A percentile compares a stretch with the other conserved stretches of the same genome.
These are phyloP conservation scores for Colletotrichum sidae DNA, from an alignment of 2,329 filamentous ascomycete species.

Conservation along the genomic window DNA sequence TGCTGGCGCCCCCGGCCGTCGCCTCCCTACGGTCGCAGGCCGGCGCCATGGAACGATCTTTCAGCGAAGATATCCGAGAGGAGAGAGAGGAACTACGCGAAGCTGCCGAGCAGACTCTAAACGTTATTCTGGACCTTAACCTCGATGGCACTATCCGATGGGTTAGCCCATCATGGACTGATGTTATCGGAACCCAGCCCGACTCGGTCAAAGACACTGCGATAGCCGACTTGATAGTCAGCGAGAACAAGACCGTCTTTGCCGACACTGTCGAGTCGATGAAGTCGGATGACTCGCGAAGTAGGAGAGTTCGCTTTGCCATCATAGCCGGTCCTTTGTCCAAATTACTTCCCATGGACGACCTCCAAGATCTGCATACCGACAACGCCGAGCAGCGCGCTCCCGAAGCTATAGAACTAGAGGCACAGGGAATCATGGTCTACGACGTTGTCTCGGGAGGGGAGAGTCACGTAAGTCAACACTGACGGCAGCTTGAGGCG, in stretches of 20 bases:
- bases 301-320: conserved; percentile 87
- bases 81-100: conserved; percentile 94
- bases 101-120: conserved; percentile 95
- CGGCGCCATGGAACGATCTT: conserved; percentile 70
- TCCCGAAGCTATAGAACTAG: conserved; percentile 78
- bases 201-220: conserved; percentile 79
- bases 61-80: conserved; percentile 91
- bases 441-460: conserved; percentile 89
- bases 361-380: conserved; percentile 51
- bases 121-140: conserved; percentile 94
- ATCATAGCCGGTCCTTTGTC: conserved; percentile 77
- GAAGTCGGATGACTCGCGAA: conserved; percentile 92
- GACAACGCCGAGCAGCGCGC: conserved; percentile 50
- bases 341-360: conserved; percentile 65
- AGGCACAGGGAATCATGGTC: conserved; percentile 98
- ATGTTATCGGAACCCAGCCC: conserved; percentile 85
- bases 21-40: conserved; percentile 63
- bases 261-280: conserved; percentile 87
- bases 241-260: conserved; percentile 84
- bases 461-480: conserved; percentile 84
- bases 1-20: conserved; percentile 65
- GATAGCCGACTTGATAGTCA: conserved; percentile 83
- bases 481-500: not conserved
- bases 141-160: conserved; percentile 92
- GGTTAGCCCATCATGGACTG: conserved; percentile 96